Base-by-base conservation (phyloP, 2,329 filamentous ascomycete genomes). In the Dothidotthia symphoricarpi region DNA sequence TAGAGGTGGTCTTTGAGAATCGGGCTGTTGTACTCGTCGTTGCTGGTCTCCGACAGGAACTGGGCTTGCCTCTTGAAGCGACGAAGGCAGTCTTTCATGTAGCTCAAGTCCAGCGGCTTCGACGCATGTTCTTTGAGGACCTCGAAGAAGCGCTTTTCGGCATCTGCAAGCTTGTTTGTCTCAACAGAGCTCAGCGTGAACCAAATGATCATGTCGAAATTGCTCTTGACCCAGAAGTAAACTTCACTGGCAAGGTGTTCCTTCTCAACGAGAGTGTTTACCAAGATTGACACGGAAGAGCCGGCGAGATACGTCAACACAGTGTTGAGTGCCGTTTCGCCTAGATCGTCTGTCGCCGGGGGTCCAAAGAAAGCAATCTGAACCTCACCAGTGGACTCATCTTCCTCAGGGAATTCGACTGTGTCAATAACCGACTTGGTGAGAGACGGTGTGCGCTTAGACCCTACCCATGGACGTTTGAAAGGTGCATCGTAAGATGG, bases 1-100 rank as follows among this genome's bases (percentile, higher is more conserved):
- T 93, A 98, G 8, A 97, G 77, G 62, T 94, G 95, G 61, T 97
- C 90, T 11, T 84, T 85, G 56, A 97, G 95, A 44, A 97, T 84
- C 43, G 86, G 86, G 47, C 82, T 84, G 0, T 88, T 83, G 66
- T 91, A 95, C 48, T 89, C 88, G 15, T 82, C 80, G 36, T 88
- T 82, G 3, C 85, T 87, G 33, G 81, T 83, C 66, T 98, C 93
- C 0, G 88, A 86, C 28, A 85, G 80, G 51, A 87, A 91, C 62
- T 89, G 90, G 57, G 88, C 78, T 57, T 90, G 86, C 31, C 90
- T 81, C 47, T 82, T 81, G 64, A 93, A 87, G 39, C 90, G 80
- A 53, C 80, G 80, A 32, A 98, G 82, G 63, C 90, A 96, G 51
- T 96, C 90, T 31, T 80, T 79, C 71, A 98, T 78, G 62, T 98